Evolutionary conservation across 352 stramenopile species (phyloP), one percentile per base, ranked within the genome.

Genomic region (Phytophthora brassicae): DNA sequence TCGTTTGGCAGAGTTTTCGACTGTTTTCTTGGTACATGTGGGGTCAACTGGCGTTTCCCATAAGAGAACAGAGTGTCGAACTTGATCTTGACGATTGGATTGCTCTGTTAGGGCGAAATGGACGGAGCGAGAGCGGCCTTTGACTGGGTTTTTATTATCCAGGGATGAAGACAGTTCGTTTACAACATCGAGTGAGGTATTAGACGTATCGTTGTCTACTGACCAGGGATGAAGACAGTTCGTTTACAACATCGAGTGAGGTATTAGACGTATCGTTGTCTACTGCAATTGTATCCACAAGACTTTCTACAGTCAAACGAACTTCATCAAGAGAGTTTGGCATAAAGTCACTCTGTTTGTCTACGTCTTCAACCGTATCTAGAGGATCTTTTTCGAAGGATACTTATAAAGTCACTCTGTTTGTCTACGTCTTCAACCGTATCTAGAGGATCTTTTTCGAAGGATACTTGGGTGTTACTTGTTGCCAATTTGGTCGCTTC

Each of bases 1-100:
- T 16, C 56, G 66, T 24, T 75, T 72, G n/a, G 63, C 60, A 13
- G 68, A 51, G 23, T 8, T 68, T 47, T 73, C 64, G 1, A 68
- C 42, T 0, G 68, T 51, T 41, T 73, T 64, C 17, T 73, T 72
- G 0, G 28, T 47, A 28, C 39, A 56, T 28, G 64, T 47, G 17
- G 48, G 41, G 38, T 68, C 47, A 8, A 61, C 22, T 33, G 64
- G 59, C 2, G 59, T 43, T 49, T 68, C 14, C 59, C 58, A 68
- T 17, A 67, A 51, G 0, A 66, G 58, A n/a, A 73, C 51, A 1
- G 70, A 74, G 6, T 33, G 51, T 9, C 64, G 54, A 11, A 28
- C 35, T 47, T 46, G 20, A 4, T 47, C 39, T 7, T 57, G 44
- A 19, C 41, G 50, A 36, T 48, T 50, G 24, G 42, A 7, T n/a